phyloP scores from a whole-genome alignment of 495 filamentous ascomycete species.

The Parathielavia hyrcaniae region DNA sequence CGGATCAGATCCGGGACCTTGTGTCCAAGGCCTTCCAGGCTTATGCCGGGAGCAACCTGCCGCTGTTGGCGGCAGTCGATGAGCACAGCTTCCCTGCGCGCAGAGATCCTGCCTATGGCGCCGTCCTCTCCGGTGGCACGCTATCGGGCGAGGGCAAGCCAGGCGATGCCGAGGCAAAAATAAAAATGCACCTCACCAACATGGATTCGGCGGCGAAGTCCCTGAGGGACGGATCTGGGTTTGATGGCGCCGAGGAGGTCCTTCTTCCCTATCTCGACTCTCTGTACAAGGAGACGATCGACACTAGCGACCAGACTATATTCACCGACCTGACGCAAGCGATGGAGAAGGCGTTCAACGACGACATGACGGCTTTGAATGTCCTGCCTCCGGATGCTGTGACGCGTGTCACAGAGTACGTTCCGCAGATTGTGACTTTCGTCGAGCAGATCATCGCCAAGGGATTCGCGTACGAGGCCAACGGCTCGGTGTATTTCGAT shows the following conservation, averaged over 20 bases:
- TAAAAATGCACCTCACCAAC: slow-evolving; percentile 89
- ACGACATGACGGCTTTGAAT: slow-evolving; percentile 81
- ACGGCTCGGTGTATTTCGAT: slow-evolving; percentile 93
- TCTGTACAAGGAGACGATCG: slow-evolving; percentile 64
- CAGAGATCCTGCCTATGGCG: slow-evolving; percentile 56
- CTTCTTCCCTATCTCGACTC: slow-evolving; percentile 80
- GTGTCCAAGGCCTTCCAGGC: slow-evolving; percentile 59
- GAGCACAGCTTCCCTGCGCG: slow-evolving; percentile 50
- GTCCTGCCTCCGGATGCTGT: slow-evolving; percentile 73
- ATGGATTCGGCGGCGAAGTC: slow-evolving; percentile 55
- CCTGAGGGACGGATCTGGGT: slow-evolving; percentile 42
- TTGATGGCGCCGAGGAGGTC: slow-evolving; percentile 54
- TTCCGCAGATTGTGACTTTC: slow-evolving; percentile 63
- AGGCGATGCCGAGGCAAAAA: slow-evolving; percentile 70
- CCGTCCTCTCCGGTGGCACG: slow-evolving; percentile 56
- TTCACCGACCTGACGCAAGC: slow-evolving; percentile 72
- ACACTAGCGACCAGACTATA: slow-evolving; percentile 62
- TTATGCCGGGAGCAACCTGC: slow-evolving; percentile 75
- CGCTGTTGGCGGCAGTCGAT: slow-evolving; percentile 46
- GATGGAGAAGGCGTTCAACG: slow-evolving; percentile 75
- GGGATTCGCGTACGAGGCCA: slow-evolving; percentile 77
- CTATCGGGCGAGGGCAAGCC: slow-evolving; percentile 54
- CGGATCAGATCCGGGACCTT: slow-evolving; percentile 44
- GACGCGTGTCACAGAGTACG: slow-evolving; percentile 86
- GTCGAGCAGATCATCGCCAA: slow-evolving; percentile 76